Conservation (phyloP, 495 filamentous ascomycete genomes). For the Aspergillus conjunctus region DNA sequence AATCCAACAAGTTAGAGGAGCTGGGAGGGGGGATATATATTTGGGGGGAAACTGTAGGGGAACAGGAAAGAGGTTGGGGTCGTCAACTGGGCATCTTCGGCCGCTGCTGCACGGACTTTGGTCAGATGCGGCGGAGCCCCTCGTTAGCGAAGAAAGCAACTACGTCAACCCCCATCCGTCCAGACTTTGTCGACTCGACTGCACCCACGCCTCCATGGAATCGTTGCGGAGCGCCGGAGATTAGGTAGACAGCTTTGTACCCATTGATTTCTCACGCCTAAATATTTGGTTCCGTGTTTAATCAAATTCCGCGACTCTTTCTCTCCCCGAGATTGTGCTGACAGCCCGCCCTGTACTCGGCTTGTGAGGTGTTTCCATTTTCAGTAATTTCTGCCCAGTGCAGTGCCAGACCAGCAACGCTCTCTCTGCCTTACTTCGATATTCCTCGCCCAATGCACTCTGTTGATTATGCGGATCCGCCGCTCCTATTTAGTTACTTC, state of each 20-base stretch:
- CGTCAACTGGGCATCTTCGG: slow-evolving; percentile 9
- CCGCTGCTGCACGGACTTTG: slow-evolving; percentile 23
- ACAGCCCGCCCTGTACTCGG: too few species aligned
- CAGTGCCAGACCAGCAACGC: background rate
- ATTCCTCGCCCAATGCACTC: background rate
- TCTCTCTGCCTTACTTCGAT: background rate
- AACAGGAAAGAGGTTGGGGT: background rate
- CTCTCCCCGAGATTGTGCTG: too few species aligned
- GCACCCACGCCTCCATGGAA: background rate
- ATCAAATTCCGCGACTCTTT: too few species aligned
- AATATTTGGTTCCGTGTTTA: too few species aligned
- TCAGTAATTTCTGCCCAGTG: too few species aligned
- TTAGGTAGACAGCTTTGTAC: background rate
- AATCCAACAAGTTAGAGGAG: background rate
- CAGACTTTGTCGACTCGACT: background rate
- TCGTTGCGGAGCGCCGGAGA: background rate
- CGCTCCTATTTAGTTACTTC: background rate
- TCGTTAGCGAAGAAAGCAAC: slow-evolving; percentile 21
- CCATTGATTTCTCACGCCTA: too few species aligned
- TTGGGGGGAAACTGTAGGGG: background rate
- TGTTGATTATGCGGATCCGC: too few species aligned
- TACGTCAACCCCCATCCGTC: slow-evolving; percentile 25
- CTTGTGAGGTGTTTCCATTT: too few species aligned
- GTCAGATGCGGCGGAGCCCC: slow-evolving; percentile 30
- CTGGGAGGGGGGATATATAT: background rate